These are phyloP conservation scores for Phlebiopsis gigantea DNA, from an alignment of 768 basidiomycete genomes.

Conservation along the genomic window DNA sequence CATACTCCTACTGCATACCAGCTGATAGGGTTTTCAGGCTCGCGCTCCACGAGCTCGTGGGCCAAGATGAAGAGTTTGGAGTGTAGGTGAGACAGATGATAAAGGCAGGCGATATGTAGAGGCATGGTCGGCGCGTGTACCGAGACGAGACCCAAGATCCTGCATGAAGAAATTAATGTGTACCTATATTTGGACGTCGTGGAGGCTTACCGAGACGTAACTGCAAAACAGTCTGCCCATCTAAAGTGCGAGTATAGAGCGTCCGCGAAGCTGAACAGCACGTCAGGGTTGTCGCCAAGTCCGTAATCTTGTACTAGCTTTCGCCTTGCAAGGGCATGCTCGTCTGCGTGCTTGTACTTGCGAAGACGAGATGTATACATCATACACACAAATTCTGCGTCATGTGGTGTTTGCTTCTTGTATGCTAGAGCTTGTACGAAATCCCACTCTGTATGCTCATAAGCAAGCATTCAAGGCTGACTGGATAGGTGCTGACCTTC, in stretches of 20 bases:
- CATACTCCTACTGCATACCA: slow-evolving; percentile 99
- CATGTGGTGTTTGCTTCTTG: slow-evolving; percentile 75
- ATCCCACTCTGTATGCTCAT: slow-evolving; percentile 77
- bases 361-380: slow-evolving; percentile 90
- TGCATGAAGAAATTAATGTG: slow-evolving; percentile 28
- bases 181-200: slow-evolving; percentile 6
- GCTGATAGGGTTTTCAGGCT: slow-evolving; percentile 88
- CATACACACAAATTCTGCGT: slow-evolving; percentile 86
- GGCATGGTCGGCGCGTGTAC: slow-evolving; percentile 89
- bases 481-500: slow-evolving; percentile 64
- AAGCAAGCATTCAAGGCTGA: slow-evolving; percentile 6
- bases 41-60: slow-evolving; percentile 91
- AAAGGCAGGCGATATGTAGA: slow-evolving; percentile 96
- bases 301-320: slow-evolving; percentile 80
- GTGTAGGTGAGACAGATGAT: slow-evolving; percentile 86
- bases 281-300: slow-evolving; percentile 88
- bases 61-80: slow-evolving; percentile 94
- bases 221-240: slow-evolving; percentile 90
- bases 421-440: slow-evolving; percentile 86
- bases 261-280: slow-evolving; percentile 87
- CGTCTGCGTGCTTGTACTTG: slow-evolving; percentile 80
- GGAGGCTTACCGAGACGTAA: slow-evolving; percentile 65
- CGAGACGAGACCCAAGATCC: slow-evolving; percentile 80
- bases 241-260: slow-evolving; percentile 82
- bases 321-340: slow-evolving; percentile 76